These are phyloP conservation scores for Amylocarpus encephaloides DNA, from an alignment of 2,329 filamentous ascomycete species.

Conservation along the genomic window DNA sequence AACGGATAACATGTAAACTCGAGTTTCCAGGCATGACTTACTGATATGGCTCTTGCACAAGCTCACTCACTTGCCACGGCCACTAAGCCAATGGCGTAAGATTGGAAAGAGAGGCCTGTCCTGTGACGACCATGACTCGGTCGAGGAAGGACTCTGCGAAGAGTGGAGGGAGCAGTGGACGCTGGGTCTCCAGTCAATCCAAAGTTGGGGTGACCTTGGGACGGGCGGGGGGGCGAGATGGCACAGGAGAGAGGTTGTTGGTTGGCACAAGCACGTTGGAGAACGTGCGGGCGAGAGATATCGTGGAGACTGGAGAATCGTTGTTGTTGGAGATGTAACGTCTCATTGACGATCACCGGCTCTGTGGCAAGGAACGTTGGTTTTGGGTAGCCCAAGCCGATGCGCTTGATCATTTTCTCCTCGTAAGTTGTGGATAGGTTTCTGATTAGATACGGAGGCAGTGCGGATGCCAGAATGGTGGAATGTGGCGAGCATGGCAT, in stretches of 20 bases:
- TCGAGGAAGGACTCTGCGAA: conserved; percentile 3
- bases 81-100: conserved; percentile 3
- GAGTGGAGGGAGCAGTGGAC: conserved; percentile 8
- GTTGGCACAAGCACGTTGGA: neutral
- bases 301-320: conserved; percentile 9
- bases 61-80: neutral
- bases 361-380: conserved; percentile 8
- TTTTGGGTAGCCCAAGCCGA: neutral
- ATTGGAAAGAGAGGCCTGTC: conserved; percentile 8
- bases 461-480: too few relatives aligned
- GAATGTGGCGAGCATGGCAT: too few relatives aligned
- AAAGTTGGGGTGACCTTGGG: neutral
- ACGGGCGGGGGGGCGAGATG: too few relatives aligned
- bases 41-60: conserved; percentile 8
- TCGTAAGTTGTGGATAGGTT: too few relatives aligned
- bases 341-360: conserved; percentile 19
- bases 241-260: neutral
- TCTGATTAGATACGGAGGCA: too few relatives aligned
- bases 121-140: conserved; percentile 10
- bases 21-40: conserved; percentile 12
- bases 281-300: neutral
- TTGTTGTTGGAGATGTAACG: conserved; percentile 22
- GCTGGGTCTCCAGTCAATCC: too few relatives aligned
- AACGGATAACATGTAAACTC: conserved; percentile 17
- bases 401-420: neutral